These are phyloP conservation scores for Solanum okadae DNA, from an alignment of 257 asterid genomes.

Conservation along the genomic window DNA sequence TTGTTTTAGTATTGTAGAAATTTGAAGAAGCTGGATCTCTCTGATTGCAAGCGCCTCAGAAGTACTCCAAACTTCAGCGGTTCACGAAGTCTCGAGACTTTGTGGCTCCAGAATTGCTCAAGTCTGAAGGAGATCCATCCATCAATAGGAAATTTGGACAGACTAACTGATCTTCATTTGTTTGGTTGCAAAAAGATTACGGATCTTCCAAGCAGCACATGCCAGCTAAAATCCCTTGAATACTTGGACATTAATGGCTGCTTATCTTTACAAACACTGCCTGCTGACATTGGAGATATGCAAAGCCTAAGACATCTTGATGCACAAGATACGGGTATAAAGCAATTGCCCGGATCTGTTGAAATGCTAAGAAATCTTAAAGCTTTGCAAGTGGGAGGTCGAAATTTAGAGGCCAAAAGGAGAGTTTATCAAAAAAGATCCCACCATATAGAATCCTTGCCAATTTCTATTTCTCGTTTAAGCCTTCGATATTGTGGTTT, in stretches of 20 bases:
- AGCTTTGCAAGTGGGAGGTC: rapidly evolving
- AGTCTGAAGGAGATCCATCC: background rate
- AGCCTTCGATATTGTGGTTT: background rate
- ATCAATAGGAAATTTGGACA: background rate
- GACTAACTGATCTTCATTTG: too few relatives aligned
- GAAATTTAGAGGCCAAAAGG: background rate
- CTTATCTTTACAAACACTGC: too few relatives aligned
- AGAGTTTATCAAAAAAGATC: background rate
- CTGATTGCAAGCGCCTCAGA: too few relatives aligned
- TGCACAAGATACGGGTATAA: background rate
- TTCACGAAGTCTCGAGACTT: too few relatives aligned
- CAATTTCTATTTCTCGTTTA: background rate
- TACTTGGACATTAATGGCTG: rapidly evolving
- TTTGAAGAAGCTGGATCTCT: too few relatives aligned
- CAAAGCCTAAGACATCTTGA: background rate
- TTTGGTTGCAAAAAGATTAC: too few relatives aligned
- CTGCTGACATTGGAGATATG: background rate
- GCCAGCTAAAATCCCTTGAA: too few relatives aligned
- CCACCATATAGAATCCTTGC: background rate
- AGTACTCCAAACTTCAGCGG: too few relatives aligned
- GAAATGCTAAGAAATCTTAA: background rate
- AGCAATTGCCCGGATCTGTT: background rate
- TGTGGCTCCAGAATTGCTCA: background rate
- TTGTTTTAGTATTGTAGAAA: too few relatives aligned
- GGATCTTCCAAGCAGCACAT: too few relatives aligned